Evolutionary conservation across 495 filamentous ascomycete species (phyloP), one percentile per base, ranked within the genome.

Genomic region (Parmelia sp.): DNA sequence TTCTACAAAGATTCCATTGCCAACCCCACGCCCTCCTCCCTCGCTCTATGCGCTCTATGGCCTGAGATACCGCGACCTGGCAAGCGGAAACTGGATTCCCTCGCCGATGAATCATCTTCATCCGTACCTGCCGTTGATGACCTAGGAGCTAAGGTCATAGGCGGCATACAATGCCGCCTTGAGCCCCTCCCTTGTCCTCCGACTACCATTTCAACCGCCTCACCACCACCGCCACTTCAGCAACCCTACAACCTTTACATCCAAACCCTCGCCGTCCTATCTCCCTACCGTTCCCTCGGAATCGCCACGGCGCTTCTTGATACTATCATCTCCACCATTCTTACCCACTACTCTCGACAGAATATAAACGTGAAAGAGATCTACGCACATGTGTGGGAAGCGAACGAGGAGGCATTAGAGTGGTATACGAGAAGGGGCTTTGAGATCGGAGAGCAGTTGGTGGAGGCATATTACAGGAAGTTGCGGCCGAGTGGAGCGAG

Each of bases 361-460:
- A 70, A 71, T 49, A 75, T 76, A 25, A 76, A 81, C 27, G 75
- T 88, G 15, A 76, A 76, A 27, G 79, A 76, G 19, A 82, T 91
- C 15, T 92, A 90, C 60, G 94, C 94, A 19, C 94, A 98, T 77
- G 94, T 97, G 3, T 97, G 96, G 87, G 90, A 94, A 65, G 86
- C 87, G 64, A 97, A 98, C 71, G 82, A 84, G 15, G 94, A 96
- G 49, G 94, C 84, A 0, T 73, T 95, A 71, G 82, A 83, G 64
- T 98, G 94, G 94, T 98, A 98, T 79, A 67, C 73, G 27, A 82
- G 83, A 62, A 81, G 91, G n/a, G 91, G 93, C 7, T 98, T 98
- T 67, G 72, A 74, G 64, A 74, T 80, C 11, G 78, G 85, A 40
- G 76, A 79, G 21, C 82, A 75, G 56, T 77, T 86, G 17, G 72